Conservation (phyloP, 495 filamentous ascomycete species). For the Aspergillus mulundensis region DNA sequence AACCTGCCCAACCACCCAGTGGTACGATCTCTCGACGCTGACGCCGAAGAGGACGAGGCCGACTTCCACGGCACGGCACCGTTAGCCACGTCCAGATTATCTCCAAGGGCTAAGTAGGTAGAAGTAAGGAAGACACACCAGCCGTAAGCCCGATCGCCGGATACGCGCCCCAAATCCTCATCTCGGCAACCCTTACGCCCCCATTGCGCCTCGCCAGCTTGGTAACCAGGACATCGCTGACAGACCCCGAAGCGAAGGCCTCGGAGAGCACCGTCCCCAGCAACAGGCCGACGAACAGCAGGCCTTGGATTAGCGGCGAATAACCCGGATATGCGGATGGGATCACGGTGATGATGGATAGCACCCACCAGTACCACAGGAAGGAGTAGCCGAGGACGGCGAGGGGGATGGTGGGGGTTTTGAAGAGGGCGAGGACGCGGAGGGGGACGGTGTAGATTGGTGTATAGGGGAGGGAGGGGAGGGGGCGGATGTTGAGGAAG, state of each 20-base stretch:
- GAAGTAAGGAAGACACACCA: constrained; percentile 24
- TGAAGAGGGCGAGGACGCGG: constrained; percentile 47
- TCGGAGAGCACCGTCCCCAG: constrained; percentile 55
- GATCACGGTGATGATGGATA: constrained; percentile 57
- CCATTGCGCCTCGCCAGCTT: constrained; percentile 44
- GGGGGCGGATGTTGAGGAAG: constrained; percentile 45
- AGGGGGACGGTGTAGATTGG: constrained; percentile 46
- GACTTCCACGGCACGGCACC: too few relatives aligned
- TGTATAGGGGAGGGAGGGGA: constrained; percentile 54
- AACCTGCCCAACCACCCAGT: constrained; percentile 60
- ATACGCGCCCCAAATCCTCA: constrained; percentile 57
- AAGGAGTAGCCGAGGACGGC: constrained; percentile 52
- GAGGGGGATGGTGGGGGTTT: constrained; percentile 43
- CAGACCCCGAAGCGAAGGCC: constrained; percentile 49
- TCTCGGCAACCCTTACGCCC: constrained; percentile 49
- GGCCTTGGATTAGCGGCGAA: constrained; percentile 51
- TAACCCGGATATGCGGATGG: constrained; percentile 54
- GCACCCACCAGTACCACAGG: constrained; percentile 61
- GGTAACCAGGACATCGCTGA: constrained; percentile 52
- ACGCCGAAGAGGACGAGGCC: constrained; percentile 54
- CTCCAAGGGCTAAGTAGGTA: too few relatives aligned
- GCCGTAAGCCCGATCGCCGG: constrained; percentile 49
- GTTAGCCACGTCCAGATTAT: too few relatives aligned
- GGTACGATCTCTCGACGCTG: constrained; percentile 50
- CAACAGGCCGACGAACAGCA: constrained; percentile 55